phyloP scores from a whole-genome alignment of 2,329 filamentous ascomycete species.

The Tolypocladium tropicale region DNA sequence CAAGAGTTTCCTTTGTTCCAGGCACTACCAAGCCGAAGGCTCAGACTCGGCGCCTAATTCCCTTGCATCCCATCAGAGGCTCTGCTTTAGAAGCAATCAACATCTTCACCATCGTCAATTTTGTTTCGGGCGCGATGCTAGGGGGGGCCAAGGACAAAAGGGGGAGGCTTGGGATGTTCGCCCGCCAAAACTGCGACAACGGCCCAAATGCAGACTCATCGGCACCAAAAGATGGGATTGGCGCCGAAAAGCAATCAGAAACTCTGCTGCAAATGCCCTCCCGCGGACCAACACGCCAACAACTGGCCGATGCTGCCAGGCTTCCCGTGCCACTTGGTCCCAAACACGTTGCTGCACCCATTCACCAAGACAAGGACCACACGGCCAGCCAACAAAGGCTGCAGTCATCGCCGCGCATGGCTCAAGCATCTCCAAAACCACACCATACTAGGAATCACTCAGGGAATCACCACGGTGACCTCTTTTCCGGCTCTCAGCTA shows the following conservation, averaged over 20 bases:
- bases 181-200: conserved; percentile 14
- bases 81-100: neutral
- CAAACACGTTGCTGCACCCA: conserved; percentile 17
- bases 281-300: conserved; percentile 13
- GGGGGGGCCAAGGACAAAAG: conserved; percentile 19
- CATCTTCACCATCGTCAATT: neutral
- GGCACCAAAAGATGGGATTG: conserved; percentile 6
- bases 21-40: neutral
- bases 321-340: conserved; percentile 22
- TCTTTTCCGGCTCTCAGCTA: conserved; percentile 28
- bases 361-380: conserved; percentile 13
- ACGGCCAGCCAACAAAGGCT: conserved; percentile 11
- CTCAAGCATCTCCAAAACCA: conserved; percentile 10
- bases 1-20: too few relatives aligned
- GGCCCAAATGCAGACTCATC: conserved; percentile 11
- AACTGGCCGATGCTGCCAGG: conserved; percentile 22
- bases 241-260: conserved; percentile 10
- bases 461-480: conserved; percentile 10
- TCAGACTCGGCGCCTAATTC: neutral
- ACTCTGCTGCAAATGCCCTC: conserved; percentile 5
- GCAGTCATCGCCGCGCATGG: conserved; percentile 10
- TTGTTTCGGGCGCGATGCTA: conserved; percentile 12
- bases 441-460: conserved; percentile 4
- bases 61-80: neutral
- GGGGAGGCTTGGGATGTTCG: conserved; percentile 21